These are phyloP conservation scores for Taiwanofungus camphoratus DNA, from an alignment of 1,284 basidiomycete species.

Conservation along the genomic window DNA sequence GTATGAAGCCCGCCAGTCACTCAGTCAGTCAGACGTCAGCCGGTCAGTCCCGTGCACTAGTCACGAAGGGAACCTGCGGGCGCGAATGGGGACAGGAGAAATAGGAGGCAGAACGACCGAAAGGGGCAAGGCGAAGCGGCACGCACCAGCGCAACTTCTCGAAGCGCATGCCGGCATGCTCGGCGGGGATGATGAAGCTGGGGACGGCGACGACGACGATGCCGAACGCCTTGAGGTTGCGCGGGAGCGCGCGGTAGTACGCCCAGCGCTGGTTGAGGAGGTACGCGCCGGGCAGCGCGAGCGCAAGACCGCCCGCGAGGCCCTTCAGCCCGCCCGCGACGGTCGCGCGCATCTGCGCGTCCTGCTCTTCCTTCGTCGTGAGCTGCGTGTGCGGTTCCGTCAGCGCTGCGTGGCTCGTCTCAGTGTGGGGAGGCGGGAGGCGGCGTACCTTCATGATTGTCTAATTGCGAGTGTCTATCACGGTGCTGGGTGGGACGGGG, in stretches of 20 bases:
- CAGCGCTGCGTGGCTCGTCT: background rate
- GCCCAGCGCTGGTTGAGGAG: slow-evolving; percentile 50
- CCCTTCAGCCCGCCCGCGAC: slow-evolving; percentile 64
- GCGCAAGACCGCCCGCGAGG: slow-evolving; percentile 41
- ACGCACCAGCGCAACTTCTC: slow-evolving; percentile 67
- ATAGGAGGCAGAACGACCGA: background rate
- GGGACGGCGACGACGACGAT: slow-evolving; percentile 66
- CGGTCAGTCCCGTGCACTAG: background rate
- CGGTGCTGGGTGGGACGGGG: background rate
- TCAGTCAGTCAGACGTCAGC: background rate
- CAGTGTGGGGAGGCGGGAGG: background rate
- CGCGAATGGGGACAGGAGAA: slow-evolving; percentile 1
- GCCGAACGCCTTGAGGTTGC: slow-evolving; percentile 72
- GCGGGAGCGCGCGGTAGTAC: slow-evolving; percentile 65
- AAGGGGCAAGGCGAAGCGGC: background rate
- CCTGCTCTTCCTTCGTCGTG: slow-evolving; percentile 39
- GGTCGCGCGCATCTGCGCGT: slow-evolving; percentile 49
- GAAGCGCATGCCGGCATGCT: slow-evolving; percentile 72
- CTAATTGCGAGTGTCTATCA: background rate
- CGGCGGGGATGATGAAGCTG: slow-evolving; percentile 68
- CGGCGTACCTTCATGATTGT: slow-evolving; percentile 9
- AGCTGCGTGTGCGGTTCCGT: slow-evolving; percentile 26
- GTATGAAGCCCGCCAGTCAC: slow-evolving; percentile 1
- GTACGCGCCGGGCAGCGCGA: slow-evolving; percentile 54
- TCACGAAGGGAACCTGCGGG: too few species aligned